phyloP scores from a whole-genome alignment of 768 basidiomycete species.

The Gloeophyllum trabeum region DNA sequence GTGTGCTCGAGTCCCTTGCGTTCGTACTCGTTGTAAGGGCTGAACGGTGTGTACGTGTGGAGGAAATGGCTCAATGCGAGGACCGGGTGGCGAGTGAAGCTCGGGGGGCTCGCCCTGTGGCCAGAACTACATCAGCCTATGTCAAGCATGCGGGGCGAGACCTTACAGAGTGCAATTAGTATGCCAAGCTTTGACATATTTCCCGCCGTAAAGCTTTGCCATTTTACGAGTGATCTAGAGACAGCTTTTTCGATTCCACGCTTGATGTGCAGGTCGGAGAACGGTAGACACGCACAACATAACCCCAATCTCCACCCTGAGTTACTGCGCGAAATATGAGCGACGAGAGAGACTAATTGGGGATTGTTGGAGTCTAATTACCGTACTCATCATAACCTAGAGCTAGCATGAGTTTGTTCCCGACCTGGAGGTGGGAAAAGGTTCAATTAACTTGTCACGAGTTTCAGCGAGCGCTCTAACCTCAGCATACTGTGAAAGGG shows the following conservation, averaged over 20 bases:
- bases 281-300: constrained; percentile 13
- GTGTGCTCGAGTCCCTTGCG: constrained; percentile 20
- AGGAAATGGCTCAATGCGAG: constrained; percentile 16
- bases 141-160: not conserved
- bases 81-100: constrained; percentile 13
- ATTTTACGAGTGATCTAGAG: constrained; percentile 16
- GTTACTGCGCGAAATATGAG: constrained; percentile 16
- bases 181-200: constrained; percentile 21
- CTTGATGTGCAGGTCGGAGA: not conserved
- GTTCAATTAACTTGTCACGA: not conserved
- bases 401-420: constrained; percentile 18
- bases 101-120: constrained; percentile 15
- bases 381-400: constrained; percentile 17
- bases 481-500: constrained; percentile 33
- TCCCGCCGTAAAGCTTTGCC: constrained; percentile 14
- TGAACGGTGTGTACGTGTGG: constrained; percentile 15
- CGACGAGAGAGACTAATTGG: not conserved
- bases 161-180: constrained; percentile 21
- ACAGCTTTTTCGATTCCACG: not conserved
- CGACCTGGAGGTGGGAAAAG: constrained; percentile 4
- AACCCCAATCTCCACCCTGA: constrained; percentile 40
- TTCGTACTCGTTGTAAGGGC: constrained; percentile 23
- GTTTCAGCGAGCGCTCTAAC: constrained; percentile 10
- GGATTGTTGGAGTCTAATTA: constrained; percentile 2
- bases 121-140: not conserved